Conservation (phyloP, 345 rosid species). For the Dimocarpus longan region DNA sequence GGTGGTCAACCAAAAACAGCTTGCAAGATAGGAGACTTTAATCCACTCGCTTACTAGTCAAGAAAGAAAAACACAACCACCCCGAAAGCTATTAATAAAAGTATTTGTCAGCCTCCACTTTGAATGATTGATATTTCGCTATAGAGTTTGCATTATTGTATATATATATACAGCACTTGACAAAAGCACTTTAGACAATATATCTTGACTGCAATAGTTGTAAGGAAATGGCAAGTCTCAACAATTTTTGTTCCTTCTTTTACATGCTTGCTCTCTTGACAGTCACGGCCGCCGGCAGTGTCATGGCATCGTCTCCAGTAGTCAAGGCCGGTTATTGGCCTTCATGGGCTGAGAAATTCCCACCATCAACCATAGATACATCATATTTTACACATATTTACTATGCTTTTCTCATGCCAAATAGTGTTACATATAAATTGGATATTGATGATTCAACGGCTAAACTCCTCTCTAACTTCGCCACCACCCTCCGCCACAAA, state of each 20-base stretch:
- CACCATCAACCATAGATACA: constrained; percentile 53
- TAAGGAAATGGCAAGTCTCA: constrained; percentile 16
- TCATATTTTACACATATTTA: constrained; percentile 54
- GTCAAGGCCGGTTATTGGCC: constrained; percentile 60
- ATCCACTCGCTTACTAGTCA: neutral
- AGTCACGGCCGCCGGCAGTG: neutral
- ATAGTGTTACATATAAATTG: constrained; percentile 36
- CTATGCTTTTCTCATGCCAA: constrained; percentile 61
- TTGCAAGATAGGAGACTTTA: neutral
- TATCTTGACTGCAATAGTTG: too few species aligned
- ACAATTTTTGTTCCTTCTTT: neutral
- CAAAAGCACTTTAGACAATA: neutral
- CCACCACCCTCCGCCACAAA: constrained; percentile 44
- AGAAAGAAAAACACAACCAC: neutral
- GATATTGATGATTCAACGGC: constrained; percentile 27
- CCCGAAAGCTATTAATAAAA: neutral
- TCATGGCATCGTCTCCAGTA: constrained; percentile 27
- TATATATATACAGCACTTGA: neutral
- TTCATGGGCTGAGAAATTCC: constrained; percentile 38
- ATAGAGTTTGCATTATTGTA: neutral
- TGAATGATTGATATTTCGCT: neutral
- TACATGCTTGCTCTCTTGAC: constrained; percentile 9
- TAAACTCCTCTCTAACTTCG: constrained; percentile 37
- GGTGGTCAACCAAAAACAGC: neutral
- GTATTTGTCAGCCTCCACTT: neutral